Conservation (phyloP, 495 filamentous ascomycete species). For the Chlorociboria aeruginascens region DNA sequence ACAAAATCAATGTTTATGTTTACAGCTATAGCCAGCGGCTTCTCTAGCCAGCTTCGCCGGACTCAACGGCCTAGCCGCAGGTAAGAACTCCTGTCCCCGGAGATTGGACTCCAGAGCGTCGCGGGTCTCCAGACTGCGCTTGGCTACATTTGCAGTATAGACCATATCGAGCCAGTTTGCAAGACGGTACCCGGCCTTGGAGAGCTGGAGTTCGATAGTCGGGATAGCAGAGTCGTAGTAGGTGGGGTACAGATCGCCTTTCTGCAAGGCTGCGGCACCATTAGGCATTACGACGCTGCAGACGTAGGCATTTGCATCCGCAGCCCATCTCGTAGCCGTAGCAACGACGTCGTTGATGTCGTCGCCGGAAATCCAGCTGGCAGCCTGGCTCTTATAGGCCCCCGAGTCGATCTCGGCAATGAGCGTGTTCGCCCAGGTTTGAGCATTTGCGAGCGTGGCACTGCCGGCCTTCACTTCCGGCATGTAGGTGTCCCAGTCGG, state of each 20-base stretch:
- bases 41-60: neutral
- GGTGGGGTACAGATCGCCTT: conserved; percentile 31
- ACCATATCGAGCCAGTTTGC: neutral
- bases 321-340: conserved; percentile 37
- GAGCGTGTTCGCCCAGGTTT: conserved; percentile 23
- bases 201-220: conserved; percentile 47
- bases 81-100: neutral
- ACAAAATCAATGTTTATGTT: no score
- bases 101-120: neutral
- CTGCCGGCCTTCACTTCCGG: conserved; percentile 27
- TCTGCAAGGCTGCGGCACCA: conserved; percentile 34
- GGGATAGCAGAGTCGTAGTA: conserved; percentile 39
- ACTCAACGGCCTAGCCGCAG: neutral
- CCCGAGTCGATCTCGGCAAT: conserved; percentile 31
- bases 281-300: conserved; percentile 40
- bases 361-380: conserved; percentile 27
- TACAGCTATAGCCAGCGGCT: neutral
- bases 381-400: conserved; percentile 28
- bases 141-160: neutral
- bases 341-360: conserved; percentile 6
- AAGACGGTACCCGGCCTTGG: conserved; percentile 42
- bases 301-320: conserved; percentile 42
- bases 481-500: conserved; percentile 38
- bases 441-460: conserved; percentile 18
- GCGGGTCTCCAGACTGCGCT: neutral